These are phyloP conservation scores for Tetrahymena borealis DNA, from an alignment of 73 alveolate species.

Conservation along the genomic window DNA sequence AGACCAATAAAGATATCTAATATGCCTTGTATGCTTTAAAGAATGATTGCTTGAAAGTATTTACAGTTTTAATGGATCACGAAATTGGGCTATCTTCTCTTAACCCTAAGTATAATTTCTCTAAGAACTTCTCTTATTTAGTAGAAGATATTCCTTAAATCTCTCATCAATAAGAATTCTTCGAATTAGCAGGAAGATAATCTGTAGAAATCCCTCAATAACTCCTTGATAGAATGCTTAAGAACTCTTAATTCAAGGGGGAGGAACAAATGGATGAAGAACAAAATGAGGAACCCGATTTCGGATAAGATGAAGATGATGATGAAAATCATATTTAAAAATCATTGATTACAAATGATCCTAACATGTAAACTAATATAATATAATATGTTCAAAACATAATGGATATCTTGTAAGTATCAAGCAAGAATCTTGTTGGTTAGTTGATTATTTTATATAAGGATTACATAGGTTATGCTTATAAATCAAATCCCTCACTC, in stretches of 20 bases:
- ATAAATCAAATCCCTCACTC: not conserved
- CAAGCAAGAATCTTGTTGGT: not conserved
- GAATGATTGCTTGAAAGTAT: not conserved
- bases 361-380: not conserved
- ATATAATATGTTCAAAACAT: not conserved
- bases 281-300: not conserved
- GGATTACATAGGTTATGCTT: not conserved
- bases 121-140: not conserved
- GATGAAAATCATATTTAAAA: not conserved
- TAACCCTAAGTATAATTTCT: not conserved
- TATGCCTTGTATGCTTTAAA: not conserved
- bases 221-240: not conserved
- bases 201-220: not conserved
- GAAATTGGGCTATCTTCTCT: not conserved
- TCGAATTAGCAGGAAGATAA: not conserved
- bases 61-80: not conserved
- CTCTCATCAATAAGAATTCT: not conserved
- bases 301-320: not conserved
- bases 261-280: not conserved
- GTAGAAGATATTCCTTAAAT: not conserved
- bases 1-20: not conserved
- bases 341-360: not conserved
- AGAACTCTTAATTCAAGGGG: not conserved
- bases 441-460: not conserved
- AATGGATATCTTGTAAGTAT: not conserved